A percentile compares a stretch with the other conserved stretches of the same genome.
These are phyloP conservation scores for Fusarium xyrophilum DNA, from an alignment of 2,329 filamentous ascomycete genomes.

Conservation along the genomic window DNA sequence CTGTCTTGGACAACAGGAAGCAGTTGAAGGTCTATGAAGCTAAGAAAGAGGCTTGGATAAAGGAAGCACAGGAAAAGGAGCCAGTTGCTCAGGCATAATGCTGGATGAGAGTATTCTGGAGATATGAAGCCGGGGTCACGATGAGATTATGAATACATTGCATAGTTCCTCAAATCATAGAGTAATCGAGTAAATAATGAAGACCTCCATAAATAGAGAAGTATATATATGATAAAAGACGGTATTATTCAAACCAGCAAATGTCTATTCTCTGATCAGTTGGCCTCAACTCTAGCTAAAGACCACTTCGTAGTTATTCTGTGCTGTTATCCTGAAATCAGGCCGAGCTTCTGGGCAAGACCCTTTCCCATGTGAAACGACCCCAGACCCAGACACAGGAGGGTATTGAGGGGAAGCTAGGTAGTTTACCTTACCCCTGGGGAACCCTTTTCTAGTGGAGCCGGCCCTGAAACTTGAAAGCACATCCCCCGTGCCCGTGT, in stretches of 20 bases:
- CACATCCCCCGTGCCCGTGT: constrained; percentile 20
- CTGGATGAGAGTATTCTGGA: not conserved
- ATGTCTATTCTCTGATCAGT: not conserved
- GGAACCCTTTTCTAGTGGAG: constrained; percentile 19
- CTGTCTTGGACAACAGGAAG: constrained; percentile 71
- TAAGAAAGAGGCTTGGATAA: constrained; percentile 56
- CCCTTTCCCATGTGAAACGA: not conserved
- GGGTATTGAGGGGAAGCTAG: not conserved
- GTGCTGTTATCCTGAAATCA: not conserved
- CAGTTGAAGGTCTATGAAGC: constrained; percentile 59
- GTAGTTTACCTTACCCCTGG: not conserved
- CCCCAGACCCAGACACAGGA: not conserved
- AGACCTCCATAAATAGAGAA: not conserved
- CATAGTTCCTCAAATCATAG: not conserved
- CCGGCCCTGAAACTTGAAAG: constrained; percentile 31
- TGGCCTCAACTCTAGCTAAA: not conserved
- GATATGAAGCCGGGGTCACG: not conserved
- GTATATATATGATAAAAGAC: not conserved
- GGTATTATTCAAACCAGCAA: not conserved
- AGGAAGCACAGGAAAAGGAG: constrained; percentile 37
- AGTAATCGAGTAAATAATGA: not conserved
- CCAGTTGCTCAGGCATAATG: not conserved
- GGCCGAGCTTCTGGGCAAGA: not conserved
- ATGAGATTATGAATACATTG: not conserved
- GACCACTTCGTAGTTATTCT: no score